Percentiles rank a stretch among this genome's conserved stretches.
These are phyloP conservation scores for Lignosus rhinocerotis DNA, from an alignment of 1,284 basidiomycete genomes.

Conservation along the genomic window DNA sequence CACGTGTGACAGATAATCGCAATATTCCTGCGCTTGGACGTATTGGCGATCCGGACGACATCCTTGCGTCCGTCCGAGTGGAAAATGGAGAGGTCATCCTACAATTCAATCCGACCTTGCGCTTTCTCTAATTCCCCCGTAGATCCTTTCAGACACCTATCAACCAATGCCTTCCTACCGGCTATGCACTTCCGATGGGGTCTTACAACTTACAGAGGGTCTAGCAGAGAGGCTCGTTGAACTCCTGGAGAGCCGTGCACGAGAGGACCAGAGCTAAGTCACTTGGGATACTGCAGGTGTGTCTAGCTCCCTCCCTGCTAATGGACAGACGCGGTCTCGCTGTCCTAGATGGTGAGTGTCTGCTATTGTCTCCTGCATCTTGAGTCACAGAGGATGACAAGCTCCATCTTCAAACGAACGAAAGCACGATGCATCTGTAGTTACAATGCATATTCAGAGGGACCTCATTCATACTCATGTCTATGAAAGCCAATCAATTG, in stretches of 20 bases:
- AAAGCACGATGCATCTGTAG: conserved; percentile 1
- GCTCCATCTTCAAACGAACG: neutral
- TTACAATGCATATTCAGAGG: neutral
- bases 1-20: conserved; percentile 51
- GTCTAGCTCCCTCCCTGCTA: no score
- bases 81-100: conserved; percentile 58
- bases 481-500: neutral
- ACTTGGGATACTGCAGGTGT: no score
- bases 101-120: neutral
- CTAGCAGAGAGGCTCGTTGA: conserved; percentile 48
- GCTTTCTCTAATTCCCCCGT: neutral
- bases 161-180: conserved; percentile 81
- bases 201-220: conserved; percentile 63
- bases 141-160: conserved; percentile 74
- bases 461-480: neutral
- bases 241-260: conserved; percentile 31
- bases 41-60: conserved; percentile 80
- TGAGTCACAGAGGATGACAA: neutral
- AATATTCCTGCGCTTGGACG: conserved; percentile 71
- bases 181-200: conserved; percentile 69
- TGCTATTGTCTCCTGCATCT: neutral
- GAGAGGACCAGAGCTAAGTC: conserved; percentile 15
- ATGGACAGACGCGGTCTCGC: no score
- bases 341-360: neutral
- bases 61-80: conserved; percentile 72